Percentiles rank a stretch among this genome's conserved stretches.
These are phyloP conservation scores for Senna tora DNA, from an alignment of 306 rosid species.

Conservation along the genomic window DNA sequence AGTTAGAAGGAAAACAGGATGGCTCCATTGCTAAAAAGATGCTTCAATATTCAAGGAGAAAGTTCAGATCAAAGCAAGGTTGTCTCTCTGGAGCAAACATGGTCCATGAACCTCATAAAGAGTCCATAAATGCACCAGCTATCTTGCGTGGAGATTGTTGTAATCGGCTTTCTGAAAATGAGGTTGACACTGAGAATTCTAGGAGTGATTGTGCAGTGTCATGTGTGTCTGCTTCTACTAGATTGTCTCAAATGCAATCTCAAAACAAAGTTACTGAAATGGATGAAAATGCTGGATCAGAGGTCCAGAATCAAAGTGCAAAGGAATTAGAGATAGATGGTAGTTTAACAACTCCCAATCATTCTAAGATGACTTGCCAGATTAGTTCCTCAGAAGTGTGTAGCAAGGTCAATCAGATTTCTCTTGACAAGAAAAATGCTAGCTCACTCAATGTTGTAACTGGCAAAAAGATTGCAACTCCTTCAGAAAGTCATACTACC, in stretches of 20 bases:
- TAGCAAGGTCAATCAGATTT: slow-evolving; percentile 34
- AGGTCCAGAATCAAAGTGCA: slow-evolving; percentile 38
- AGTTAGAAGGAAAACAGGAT: slow-evolving; percentile 38
- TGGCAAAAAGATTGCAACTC: slow-evolving; percentile 38
- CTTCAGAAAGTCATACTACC: slow-evolving; percentile 19
- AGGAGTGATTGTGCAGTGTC: slow-evolving; percentile 42
- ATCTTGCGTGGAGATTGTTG: slow-evolving; percentile 39
- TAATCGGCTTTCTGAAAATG: slow-evolving; percentile 40
- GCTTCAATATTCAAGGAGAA: slow-evolving; percentile 86
- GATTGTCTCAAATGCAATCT: slow-evolving; percentile 48
- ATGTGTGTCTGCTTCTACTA: slow-evolving; percentile 39
- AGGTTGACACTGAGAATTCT: slow-evolving; percentile 44
- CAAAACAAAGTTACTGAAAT: slow-evolving; percentile 45
- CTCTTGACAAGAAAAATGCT: slow-evolving; percentile 31
- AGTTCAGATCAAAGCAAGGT: slow-evolving; percentile 57
- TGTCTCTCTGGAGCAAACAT: slow-evolving; percentile 43
- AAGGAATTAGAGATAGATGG: slow-evolving; percentile 40
- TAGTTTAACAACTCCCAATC: slow-evolving; percentile 31
- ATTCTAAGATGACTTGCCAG: slow-evolving; percentile 41
- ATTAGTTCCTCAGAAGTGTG: slow-evolving; percentile 37
- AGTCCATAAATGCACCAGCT: slow-evolving; percentile 37
- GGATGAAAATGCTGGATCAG: slow-evolving; percentile 41
- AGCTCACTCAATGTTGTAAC: slow-evolving; percentile 38
- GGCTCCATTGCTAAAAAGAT: slow-evolving; percentile 44
- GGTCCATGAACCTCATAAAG: slow-evolving; percentile 36